Base-by-base conservation (phyloP, 2,329 filamentous ascomycete species). In the Fusarium sp. region DNA sequence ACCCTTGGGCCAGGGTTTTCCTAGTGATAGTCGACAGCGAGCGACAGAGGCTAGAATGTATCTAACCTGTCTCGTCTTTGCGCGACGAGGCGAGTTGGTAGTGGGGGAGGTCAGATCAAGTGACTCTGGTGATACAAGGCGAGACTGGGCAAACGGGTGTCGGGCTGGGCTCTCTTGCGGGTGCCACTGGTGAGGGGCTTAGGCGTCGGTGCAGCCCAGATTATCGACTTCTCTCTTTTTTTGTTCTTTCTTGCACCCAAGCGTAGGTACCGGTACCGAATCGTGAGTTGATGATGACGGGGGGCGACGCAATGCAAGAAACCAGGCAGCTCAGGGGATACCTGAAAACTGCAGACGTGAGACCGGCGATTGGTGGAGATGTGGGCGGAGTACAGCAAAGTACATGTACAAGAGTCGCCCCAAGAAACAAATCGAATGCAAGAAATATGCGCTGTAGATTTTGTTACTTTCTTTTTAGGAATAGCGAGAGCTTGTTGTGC, bases 161-260 rank as follows among this genome's bases (percentile, higher is more conserved):
- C 44, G 44, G 63, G 62, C 63, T 66, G 63, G 61, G 60, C 60
- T 39, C 46, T 65, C 45, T 69, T 58, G 61, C 55, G 45, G 62
- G 54, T 47, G 68, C 62, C 70, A 72, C 74, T 64, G 33, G 70
- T 71, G 74, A 76, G 74, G 74, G 74, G 74, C 73, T 76, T 55
- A 36, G 69, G 73, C 63, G 65, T 68, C 50, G 63, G 68, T 65
- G 65, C 65, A 70, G 71, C 36, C 60, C 44, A 65, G 56, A 61
- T 35, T 39, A 27, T 33, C 29, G n/a, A 41, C 33, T 61, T 42
- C 33, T 41, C 22, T 54, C 20, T 50, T 56, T 17, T 64, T 50
- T 22, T 29, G 61, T 42, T 31, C 14, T n/a, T 10, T 56, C 25
- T 45, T 57, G 33, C 46, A 68, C 62, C 57, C 46, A 71, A 67